Base-by-base conservation (phyloP, 2,329 filamentous ascomycete species). In the Diaporthe ampelina region DNA sequence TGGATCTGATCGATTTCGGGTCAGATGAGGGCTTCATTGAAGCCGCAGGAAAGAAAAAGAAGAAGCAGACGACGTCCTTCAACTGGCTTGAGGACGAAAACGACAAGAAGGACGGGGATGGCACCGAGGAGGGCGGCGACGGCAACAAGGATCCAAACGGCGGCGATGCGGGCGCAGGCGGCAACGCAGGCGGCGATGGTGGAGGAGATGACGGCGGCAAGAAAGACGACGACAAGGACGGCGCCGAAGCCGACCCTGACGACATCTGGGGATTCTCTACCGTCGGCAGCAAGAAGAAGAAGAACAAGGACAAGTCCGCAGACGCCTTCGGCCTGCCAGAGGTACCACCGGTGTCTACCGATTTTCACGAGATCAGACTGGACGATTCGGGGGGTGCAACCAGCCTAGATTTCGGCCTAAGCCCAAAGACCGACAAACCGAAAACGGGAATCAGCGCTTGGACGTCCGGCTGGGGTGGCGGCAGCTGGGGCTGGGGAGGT, bases 301-400 rank as follows among this genome's bases (percentile, higher is more conserved):
- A 89, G 78, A 83, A 82, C 76, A 90, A 90, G 77, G 81, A 80
- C 76, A 78, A 78, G 54, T 77, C 78, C 7, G 67, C 77, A 0
- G 75, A 77, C 11, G 35, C 69, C 43, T 79, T 78, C 11, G 77
- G 77, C 7, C 67, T 79, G 54, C 78, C 79, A 54, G 75, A 76
- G 26, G 72, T 77, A 50, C 56, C 80, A 17, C 63, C 63, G 32
- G 48, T 52, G 35, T 75, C 80, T 3, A 78, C 80, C 73, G 83
- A 87, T n/a, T 94, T 94, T 77, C 88, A 93, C 58, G 92, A 94
- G 37, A 91, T 95, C 77, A 93, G 91, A 78, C 82, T 94, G 35
- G 88, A 91, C 77, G 91, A 92, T 73, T 80, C 83, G 35, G 86
- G 84, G 37, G 74, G 72, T 19, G 54, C 45, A 24, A 56, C 15